Conservation (phyloP, 805 yeast genomes). For the Hanseniaspora valbyensis region DNA sequence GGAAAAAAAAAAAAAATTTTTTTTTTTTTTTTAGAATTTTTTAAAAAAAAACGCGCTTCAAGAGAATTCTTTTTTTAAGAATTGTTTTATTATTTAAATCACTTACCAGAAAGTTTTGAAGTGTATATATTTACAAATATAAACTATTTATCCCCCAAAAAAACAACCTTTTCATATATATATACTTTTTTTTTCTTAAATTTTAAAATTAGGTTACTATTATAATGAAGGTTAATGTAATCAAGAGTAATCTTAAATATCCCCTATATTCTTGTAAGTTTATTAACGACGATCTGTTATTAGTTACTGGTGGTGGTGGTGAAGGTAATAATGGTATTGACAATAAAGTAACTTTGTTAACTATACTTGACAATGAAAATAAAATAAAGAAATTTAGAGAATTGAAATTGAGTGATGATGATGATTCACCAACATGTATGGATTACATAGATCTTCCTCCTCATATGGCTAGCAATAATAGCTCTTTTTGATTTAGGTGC, state of each 20-base stretch:
- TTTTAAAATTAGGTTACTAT: too few relatives aligned
- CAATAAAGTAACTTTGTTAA: constrained; percentile 62
- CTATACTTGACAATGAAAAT: constrained; percentile 36
- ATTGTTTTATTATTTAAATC: too few relatives aligned
- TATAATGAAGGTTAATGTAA: constrained; percentile 23
- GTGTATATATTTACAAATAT: too few relatives aligned
- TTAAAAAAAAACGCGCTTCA: too few relatives aligned
- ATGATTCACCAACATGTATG: constrained; percentile 81
- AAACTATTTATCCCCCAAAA: too few relatives aligned
- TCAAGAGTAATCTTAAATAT: constrained; percentile 39
- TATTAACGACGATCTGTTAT: constrained; percentile 44
- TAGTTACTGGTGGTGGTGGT: constrained; percentile 92
- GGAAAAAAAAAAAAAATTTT: too few relatives aligned
- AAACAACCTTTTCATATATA: too few relatives aligned
- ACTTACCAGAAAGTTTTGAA: too few relatives aligned
- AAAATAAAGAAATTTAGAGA: constrained; percentile 53
- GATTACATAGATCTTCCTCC: constrained; percentile 32
- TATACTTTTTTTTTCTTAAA: too few relatives aligned
- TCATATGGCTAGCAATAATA: background rate
- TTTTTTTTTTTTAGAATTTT: too few relatives aligned
- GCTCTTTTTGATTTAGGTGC: constrained; percentile 5
- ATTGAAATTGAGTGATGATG: constrained; percentile 46
- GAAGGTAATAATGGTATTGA: constrained; percentile 84
- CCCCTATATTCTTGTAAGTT: constrained; percentile 78
- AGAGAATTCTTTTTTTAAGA: too few relatives aligned